Evolutionary conservation across 176 grass and related monocot genomes (phyloP), one percentile per base, ranked within the genome.

Genomic region (Guadua angustifolia): DNA sequence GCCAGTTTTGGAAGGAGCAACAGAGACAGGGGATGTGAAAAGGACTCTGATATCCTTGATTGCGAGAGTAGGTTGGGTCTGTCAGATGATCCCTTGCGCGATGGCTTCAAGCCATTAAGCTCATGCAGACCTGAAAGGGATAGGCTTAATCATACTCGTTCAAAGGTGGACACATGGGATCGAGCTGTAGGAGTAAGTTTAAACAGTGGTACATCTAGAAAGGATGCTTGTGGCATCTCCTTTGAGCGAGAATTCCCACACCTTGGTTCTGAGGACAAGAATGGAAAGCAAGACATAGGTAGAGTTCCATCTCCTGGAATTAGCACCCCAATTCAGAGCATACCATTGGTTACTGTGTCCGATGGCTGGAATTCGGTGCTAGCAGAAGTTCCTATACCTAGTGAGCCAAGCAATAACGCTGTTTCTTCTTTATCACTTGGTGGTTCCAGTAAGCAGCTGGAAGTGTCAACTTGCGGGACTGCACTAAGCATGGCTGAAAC

Each of bases 231-330:
- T 63, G 75, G 75, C 19, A 33, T 70, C 21, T 81, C 82, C 69
- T 94, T 94, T 83, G 92, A 94, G 79, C 78, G 65, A 75, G 90
- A 95, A 69, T 95, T 95, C 69, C 93, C 93, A 25, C 78, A 91
- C 64, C 93, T 95, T 84, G 83, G 82, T 84, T 74, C 72, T 75
- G 90, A 92, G 55, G 88, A 89, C 29, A 92, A 86, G 74, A 88
- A 92, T 86, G 83, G 66, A 69, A 83, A 81, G 40, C 83, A 71
- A 44, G 93, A 95, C 6, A 57, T 80, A 78, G 65, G 65, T 66
- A 75, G 82, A 82, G 85, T 86, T 73, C 85, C 89, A 74, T 88
- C 90, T 84, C 88, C 83, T 90, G 90, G 93, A 74, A 79, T 90
- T 86, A 92, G 46, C 85, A 86, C 83, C 61, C 88, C 83, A 62